phyloP scores from a whole-genome alignment of 805 yeast genomes.

The Wickerhamiella sorbophila region DNA sequence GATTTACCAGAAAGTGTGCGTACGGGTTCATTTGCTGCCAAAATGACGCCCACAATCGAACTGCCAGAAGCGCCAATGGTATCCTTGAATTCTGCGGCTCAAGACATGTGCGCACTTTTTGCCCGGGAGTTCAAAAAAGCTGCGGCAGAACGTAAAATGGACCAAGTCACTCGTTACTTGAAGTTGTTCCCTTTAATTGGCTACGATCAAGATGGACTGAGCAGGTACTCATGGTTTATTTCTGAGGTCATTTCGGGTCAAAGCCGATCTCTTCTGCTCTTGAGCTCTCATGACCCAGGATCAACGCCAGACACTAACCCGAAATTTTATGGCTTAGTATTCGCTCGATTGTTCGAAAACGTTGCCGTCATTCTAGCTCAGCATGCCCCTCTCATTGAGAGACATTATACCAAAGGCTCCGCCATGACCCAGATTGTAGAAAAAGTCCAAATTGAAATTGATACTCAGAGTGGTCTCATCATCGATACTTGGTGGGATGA shows the following conservation, averaged over 20 bases:
- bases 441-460: conserved; percentile 73
- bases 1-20: conserved; percentile 39
- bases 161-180: conserved; percentile 61
- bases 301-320: conserved; percentile 6
- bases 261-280: conserved; percentile 44
- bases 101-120: conserved; percentile 43
- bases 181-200: conserved; percentile 79
- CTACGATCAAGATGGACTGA: conserved; percentile 53
- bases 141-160: conserved; percentile 49
- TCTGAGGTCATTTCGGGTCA: conserved; percentile 73
- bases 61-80: conserved; percentile 64
- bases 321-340: conserved; percentile 27
- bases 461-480: conserved; percentile 81
- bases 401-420: conserved; percentile 45
- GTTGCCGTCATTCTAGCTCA: conserved; percentile 74
- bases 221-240: conserved; percentile 72
- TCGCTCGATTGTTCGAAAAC: conserved; percentile 51
- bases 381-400: conserved; percentile 65
- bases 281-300: conserved; percentile 13
- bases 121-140: conserved; percentile 53
- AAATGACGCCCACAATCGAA: conserved; percentile 74
- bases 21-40: conserved; percentile 57
- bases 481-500: conserved; percentile 75
- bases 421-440: conserved; percentile 50
- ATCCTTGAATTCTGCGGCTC: conserved; percentile 44